phyloP scores from a whole-genome alignment of 495 filamentous ascomycete genomes.

The Thermochaetoides thermophila region DNA sequence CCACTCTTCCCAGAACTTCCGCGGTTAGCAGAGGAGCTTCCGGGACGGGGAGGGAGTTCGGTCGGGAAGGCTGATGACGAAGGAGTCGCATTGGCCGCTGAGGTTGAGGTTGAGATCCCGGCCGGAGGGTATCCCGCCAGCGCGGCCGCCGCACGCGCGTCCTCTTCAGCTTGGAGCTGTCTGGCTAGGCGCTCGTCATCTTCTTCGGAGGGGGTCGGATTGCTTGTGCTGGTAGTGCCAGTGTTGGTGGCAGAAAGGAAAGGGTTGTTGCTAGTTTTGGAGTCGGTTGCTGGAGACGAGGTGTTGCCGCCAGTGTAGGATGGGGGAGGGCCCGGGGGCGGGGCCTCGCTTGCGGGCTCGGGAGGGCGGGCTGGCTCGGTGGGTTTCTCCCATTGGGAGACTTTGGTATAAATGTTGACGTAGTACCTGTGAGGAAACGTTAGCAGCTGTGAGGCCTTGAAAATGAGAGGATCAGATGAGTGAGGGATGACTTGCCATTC shows the following conservation, averaged over 20 bases:
- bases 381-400: slow-evolving; percentile 77
- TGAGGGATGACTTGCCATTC: slow-evolving; percentile 46
- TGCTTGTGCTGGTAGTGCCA: slow-evolving; percentile 4
- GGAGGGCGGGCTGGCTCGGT: slow-evolving; percentile 41
- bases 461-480: too few relatives aligned
- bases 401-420: slow-evolving; percentile 71
- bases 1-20: too few relatives aligned
- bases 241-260: slow-evolving; percentile 28
- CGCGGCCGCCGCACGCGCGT: slow-evolving; percentile 38
- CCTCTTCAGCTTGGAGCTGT: slow-evolving; percentile 69
- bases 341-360: slow-evolving; percentile 18
- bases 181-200: slow-evolving; percentile 60
- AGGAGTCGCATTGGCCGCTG: too few relatives aligned
- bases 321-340: slow-evolving; percentile 45
- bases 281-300: slow-evolving; percentile 13
- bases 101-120: slow-evolving; percentile 15
- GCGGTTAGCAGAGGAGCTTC: too few relatives aligned
- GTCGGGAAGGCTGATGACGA: slow-evolving; percentile 1
- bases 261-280: slow-evolving; percentile 50
- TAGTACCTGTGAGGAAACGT: slow-evolving; percentile 49
- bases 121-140: too few relatives aligned
- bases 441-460: too few relatives aligned
- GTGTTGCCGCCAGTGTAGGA: slow-evolving; percentile 38
- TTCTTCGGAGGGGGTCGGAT: slow-evolving; percentile 12
- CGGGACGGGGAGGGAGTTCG: background rate